Base-by-base conservation (phyloP, 2,329 filamentous ascomycete species). In the Daldinia sp. region DNA sequence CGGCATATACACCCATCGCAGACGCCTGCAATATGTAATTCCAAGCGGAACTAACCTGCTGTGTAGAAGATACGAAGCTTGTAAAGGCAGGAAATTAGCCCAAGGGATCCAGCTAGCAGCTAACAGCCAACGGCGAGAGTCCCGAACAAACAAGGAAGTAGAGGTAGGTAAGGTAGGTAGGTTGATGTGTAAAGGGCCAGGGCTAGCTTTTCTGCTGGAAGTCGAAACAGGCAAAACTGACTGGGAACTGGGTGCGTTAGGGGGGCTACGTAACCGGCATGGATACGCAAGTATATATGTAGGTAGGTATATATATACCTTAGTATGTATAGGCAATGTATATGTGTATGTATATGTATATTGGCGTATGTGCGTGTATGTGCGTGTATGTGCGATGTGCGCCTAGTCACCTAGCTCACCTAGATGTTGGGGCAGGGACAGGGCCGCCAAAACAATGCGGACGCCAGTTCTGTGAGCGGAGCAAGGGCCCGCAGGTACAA, bases 401-500 rank as follows among this genome's bases (percentile, higher is more conserved):
- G 67, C 63, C 60, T 61, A 63, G 60, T 60, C 60, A 65, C 58
- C n/a, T 68, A 64, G 60, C 33, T 42, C 26, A 44, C 46, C 46
- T 54, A 37, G 51, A 60, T 55, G 65, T 68, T 70, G 65, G 68
- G 60, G 65, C 59, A 69, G 55, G 58, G 60, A 64, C 56, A 50
- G 51, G 44, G 35, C 46, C 59, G 46, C 57, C n/a, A 65, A 42
- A 66, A 51, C 51, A 54, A 41, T 60, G 63, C 65, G 50, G 51
- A 62, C 41, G 46, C 51, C 62, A 66, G 66, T 63, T 65, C 57
- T 68, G 62, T 30, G 64, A 71, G 67, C 63, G 69, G 69, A 71
- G 64, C 63, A 60, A 20, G 63, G 69, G 62, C 67, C 66, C 66
- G 67, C 67, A 67, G 39, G 58, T 68, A 58, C 69, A 71, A 68